phyloP scores from a whole-genome alignment of 2,329 filamentous ascomycete species.

The Colletotrichum sp. region DNA sequence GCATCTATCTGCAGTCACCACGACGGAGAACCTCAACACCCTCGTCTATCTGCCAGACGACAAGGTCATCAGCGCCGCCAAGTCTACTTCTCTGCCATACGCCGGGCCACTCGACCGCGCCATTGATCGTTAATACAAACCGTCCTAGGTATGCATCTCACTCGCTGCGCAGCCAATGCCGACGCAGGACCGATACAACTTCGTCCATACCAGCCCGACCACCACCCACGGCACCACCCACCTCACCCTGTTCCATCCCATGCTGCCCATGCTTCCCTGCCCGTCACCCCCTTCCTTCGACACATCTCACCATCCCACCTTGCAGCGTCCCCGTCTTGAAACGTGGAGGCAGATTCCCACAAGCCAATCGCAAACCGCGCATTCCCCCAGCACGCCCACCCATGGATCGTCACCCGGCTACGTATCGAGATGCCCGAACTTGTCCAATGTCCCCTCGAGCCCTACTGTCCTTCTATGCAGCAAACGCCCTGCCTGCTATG shows the following conservation, averaged over 20 bases:
- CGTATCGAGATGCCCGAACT: slow-evolving; percentile 5
- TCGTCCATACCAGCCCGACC: background rate
- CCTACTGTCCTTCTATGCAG: slow-evolving; percentile 2
- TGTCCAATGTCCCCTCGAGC: background rate
- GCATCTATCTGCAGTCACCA: background rate
- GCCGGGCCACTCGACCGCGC: background rate
- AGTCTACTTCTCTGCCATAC: background rate
- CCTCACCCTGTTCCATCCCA: slow-evolving; percentile 9
- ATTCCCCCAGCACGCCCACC: background rate
- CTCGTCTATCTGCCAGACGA: background rate
- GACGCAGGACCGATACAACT: background rate
- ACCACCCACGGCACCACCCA: background rate
- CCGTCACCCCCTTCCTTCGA: slow-evolving; percentile 1
- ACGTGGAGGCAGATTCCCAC: slow-evolving; percentile 10
- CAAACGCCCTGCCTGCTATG: background rate
- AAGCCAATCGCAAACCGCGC: slow-evolving; percentile 15
- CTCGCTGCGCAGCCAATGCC: background rate
- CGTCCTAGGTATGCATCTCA: background rate
- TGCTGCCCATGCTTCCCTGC: background rate
- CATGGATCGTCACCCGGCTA: background rate
- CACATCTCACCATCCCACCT: slow-evolving; percentile 15
- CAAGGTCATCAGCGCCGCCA: background rate
- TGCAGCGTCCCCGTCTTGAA: slow-evolving; percentile 19
- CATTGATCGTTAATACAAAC: background rate
- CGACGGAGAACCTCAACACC: background rate